A percentile compares a stretch with the other conserved stretches of the same genome.
These are phyloP conservation scores for Acmispon strigosus DNA, from an alignment of 306 rosid genomes.

Conservation along the genomic window DNA sequence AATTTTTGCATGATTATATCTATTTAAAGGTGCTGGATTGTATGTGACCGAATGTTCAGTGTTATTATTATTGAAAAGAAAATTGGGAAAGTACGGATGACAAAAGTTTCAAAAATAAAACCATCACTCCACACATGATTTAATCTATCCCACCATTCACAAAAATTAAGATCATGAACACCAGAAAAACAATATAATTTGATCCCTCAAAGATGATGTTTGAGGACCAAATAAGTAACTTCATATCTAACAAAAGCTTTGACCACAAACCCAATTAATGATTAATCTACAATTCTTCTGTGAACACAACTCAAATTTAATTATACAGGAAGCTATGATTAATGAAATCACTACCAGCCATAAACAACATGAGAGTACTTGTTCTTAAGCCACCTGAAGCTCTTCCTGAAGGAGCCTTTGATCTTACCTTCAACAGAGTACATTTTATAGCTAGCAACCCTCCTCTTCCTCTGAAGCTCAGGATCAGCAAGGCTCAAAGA, in stretches of 20 bases:
- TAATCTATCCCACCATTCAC: neutral
- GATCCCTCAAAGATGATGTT: neutral
- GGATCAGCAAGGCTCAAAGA: conserved; percentile 53
- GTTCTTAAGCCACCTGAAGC: conserved; percentile 88
- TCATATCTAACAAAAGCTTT: neutral
- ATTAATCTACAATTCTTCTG: conserved; percentile 22
- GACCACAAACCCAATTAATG: conserved; percentile 4
- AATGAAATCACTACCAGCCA: conserved; percentile 50
- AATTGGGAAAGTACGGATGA: neutral
- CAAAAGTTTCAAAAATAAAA: neutral
- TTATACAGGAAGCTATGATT: neutral
- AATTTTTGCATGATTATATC: neutral
- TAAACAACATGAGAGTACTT: conserved; percentile 64
- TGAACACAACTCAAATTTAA: neutral
- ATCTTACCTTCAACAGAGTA: conserved; percentile 79
- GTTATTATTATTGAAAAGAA: neutral
- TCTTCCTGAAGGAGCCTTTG: conserved; percentile 79
- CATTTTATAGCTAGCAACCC: conserved; percentile 88
- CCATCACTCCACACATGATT: neutral
- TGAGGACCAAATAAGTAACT: neutral
- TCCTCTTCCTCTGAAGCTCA: conserved; percentile 84
- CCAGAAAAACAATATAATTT: conserved; percentile 5
- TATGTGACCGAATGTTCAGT: neutral
- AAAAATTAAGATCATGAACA: neutral
- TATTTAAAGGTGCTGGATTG: neutral